phyloP scores from a whole-genome alignment of 2,329 filamentous ascomycete genomes.

The Penicillium thymicola region DNA sequence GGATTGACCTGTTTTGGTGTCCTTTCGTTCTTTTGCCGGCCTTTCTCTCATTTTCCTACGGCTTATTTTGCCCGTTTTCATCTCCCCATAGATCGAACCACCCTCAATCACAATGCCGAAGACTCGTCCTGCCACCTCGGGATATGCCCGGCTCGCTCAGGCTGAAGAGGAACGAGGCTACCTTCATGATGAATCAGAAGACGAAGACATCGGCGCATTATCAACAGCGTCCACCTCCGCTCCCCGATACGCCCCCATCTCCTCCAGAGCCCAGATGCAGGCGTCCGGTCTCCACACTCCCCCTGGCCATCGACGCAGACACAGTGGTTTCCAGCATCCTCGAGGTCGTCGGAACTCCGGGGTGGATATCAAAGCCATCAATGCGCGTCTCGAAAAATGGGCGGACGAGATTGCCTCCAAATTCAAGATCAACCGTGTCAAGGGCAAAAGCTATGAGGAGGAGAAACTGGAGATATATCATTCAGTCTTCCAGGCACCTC shows the following conservation, averaged over 20 bases:
- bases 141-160: conserved; percentile 81
- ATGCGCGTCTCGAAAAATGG: conserved; percentile 91
- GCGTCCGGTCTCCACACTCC: conserved; percentile 37
- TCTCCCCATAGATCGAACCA: conserved; percentile 10
- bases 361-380: conserved; percentile 97
- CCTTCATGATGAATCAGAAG: conserved; percentile 65
- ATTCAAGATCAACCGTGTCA: conserved; percentile 82
- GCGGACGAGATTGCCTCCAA: conserved; percentile 96
- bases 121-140: conserved; percentile 68
- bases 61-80: not conserved
- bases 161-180: conserved; percentile 59
- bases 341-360: conserved; percentile 71
- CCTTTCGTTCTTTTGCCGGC: conserved; percentile 8
- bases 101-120: conserved; percentile 58
- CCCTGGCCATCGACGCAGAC: conserved; percentile 46
- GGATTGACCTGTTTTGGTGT: conserved; percentile 14
- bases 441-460: conserved; percentile 71
- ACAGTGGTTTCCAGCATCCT: conserved; percentile 46
- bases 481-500: conserved; percentile 91
- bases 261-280: conserved; percentile 51
- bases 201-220: conserved; percentile 57
- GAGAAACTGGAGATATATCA: conserved; percentile 93
- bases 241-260: conserved; percentile 62
- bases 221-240: conserved; percentile 54
- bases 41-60: conserved; percentile 9